Base-by-base conservation (phyloP, 1,284 basidiomycete genomes). In the Naganishia albida region DNA sequence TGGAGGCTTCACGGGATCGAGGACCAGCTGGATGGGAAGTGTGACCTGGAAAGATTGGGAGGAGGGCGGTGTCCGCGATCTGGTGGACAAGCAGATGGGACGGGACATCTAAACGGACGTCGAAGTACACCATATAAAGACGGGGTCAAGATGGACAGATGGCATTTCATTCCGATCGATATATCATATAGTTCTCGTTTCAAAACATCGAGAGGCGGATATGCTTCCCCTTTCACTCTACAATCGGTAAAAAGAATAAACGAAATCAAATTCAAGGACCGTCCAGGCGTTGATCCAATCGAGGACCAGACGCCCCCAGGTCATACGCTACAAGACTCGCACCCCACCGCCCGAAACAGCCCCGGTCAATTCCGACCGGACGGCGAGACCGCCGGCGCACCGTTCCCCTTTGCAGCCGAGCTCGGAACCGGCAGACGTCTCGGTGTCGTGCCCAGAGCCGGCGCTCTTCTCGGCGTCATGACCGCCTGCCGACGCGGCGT, bases 401-500 rank as follows among this genome's bases (percentile, higher is more conserved):
- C 46, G 18, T 48, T 40, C n/a, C 57, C 57, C 28, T 40, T 60
- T 1, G 46, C 57, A 7, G 57, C 57, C 18, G 57, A 60, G 28
- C 57, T 40, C 28, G 39, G 46, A 30, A 60, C 23, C 13, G 57
- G 57, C 39, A 60, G 25, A 48, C 57, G 57, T 34, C 57, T 49
- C 13, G 57, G 57, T 10, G 57, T 60, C 1, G 57, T 60, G 20
- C 57, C 57, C 28, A 60, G 26, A 26, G 57, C 57, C 0, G 57
- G 57, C 4, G 57, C 57, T 49, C 68, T 65, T 40, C 67, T 53
- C 16, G 70, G 70, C 20, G 69, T 71, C 65, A 67, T 67, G 7
- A 64, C 68, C 12, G 65, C 63, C 23, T 59, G 67, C 46, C 64
- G 55, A 44, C 67, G 39, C 12, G 69, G 66, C 34, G 67, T 64